phyloP scores from a whole-genome alignment of 1,284 basidiomycete species.

The Exobasidium rhododendri region DNA sequence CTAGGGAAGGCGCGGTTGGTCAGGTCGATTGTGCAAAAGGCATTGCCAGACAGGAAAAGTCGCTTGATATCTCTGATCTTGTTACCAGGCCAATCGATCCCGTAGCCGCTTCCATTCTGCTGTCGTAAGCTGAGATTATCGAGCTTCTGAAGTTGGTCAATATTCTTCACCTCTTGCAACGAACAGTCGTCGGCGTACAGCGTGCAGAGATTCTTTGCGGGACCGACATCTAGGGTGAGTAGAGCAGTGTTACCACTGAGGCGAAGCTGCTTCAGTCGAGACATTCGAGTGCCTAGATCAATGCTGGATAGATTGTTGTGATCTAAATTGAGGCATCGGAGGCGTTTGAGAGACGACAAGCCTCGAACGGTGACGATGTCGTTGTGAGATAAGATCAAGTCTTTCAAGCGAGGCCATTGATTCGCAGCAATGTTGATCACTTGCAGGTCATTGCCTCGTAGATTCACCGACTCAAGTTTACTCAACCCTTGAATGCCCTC shows the following conservation, averaged over 20 bases:
- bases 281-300: slow-evolving; percentile 35
- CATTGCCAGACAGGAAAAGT: slow-evolving; percentile 84
- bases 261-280: slow-evolving; percentile 68
- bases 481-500: slow-evolving; percentile 58
- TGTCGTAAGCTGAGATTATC: slow-evolving; percentile 89
- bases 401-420: slow-evolving; percentile 62
- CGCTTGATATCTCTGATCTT: slow-evolving; percentile 85
- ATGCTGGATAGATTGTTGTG: slow-evolving; percentile 69
- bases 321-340: slow-evolving; percentile 80
- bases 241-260: slow-evolving; percentile 75
- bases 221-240: slow-evolving; percentile 66
- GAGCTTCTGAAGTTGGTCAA: slow-evolving; percentile 65
- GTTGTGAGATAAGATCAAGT: slow-evolving; percentile 78
- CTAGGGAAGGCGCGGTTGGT: background rate
- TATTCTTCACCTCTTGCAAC: slow-evolving; percentile 59
- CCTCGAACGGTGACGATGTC: slow-evolving; percentile 57
- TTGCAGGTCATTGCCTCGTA: slow-evolving; percentile 72
- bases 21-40: slow-evolving; percentile 23
- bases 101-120: slow-evolving; percentile 63
- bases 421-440: slow-evolving; percentile 60
- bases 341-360: slow-evolving; percentile 30
- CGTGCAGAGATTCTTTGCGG: slow-evolving; percentile 74
- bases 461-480: slow-evolving; percentile 71
- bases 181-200: slow-evolving; percentile 87
- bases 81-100: slow-evolving; percentile 60